A percentile compares a stretch with the other conserved stretches of the same genome.
phyloP scores from a whole-genome alignment of 2,329 filamentous ascomycete species.

The Blastomyces percursus region DNA sequence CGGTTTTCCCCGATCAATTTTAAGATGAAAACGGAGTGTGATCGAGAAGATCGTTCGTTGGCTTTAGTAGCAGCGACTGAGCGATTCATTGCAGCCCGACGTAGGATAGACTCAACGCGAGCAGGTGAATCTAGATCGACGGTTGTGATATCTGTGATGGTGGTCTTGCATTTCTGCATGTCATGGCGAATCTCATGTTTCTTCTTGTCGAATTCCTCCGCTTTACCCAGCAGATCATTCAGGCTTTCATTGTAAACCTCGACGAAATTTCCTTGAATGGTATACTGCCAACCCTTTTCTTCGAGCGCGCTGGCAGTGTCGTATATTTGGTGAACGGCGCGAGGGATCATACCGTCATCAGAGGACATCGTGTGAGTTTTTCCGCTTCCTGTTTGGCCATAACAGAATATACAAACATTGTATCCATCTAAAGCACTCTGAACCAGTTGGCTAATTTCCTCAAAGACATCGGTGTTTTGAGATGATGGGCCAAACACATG shows the following conservation, averaged over 20 bases:
- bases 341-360: conserved; percentile 84
- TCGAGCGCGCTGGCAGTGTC: conserved; percentile 70
- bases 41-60: conserved; percentile 87
- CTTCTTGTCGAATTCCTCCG: conserved; percentile 62
- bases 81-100: conserved; percentile 70
- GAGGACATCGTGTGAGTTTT: conserved; percentile 97
- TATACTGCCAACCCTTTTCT: conserved; percentile 89
- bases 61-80: conserved; percentile 95
- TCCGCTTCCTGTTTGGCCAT: conserved; percentile 91
- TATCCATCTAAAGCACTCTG: conserved; percentile 95
- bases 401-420: conserved; percentile 98
- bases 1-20: conserved; percentile 55
- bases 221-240: conserved; percentile 70
- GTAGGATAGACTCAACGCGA: conserved; percentile 68
- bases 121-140: conserved; percentile 67
- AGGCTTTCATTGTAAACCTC: conserved; percentile 98
- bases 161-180: conserved; percentile 66
- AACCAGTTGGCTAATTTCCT: conserved; percentile 91
- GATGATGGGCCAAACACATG: conserved; percentile 72
- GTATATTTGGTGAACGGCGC: conserved; percentile 88
- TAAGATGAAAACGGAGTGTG: conserved; percentile 92
- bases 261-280: conserved; percentile 87
- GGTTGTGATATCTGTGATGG: conserved; percentile 66
- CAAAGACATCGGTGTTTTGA: conserved; percentile 79
- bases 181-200: conserved; percentile 89